Percentiles rank a stretch among this genome's conserved stretches.
Conservation (phyloP, 2,329 filamentous ascomycete species). For the Fusarium kyushuense region DNA sequence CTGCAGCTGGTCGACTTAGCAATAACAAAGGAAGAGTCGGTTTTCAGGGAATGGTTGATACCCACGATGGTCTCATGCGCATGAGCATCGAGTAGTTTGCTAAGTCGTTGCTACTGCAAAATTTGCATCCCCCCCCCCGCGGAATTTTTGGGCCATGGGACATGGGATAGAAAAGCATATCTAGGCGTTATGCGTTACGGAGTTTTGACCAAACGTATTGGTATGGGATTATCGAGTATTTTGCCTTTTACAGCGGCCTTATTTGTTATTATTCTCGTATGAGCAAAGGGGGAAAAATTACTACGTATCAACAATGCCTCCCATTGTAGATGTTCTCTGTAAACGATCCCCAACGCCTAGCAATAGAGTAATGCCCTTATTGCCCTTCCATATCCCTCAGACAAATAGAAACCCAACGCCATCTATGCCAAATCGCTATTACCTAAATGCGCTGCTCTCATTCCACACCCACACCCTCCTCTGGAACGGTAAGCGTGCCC, state of each 20-base stretch:
- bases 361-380: slow-evolving; percentile 20
- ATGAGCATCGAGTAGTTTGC: slow-evolving; percentile 88
- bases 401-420: slow-evolving; percentile 41
- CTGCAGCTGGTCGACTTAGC: slow-evolving; percentile 60
- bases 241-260: slow-evolving; percentile 23
- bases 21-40: slow-evolving; percentile 75
- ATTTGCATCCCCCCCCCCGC: no score
- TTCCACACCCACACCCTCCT: slow-evolving; percentile 61
- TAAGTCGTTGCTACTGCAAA: neutral
- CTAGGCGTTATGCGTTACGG: slow-evolving; percentile 38
- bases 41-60: slow-evolving; percentile 93
- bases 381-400: slow-evolving; percentile 23
- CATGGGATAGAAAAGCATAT: slow-evolving; percentile 31
- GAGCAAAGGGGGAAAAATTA: slow-evolving; percentile 7
- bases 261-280: slow-evolving; percentile 36
- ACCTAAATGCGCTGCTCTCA: slow-evolving; percentile 30
- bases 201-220: slow-evolving; percentile 21
- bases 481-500: slow-evolving; percentile 64
- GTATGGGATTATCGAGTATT: slow-evolving; percentile 22
- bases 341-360: slow-evolving; percentile 42
- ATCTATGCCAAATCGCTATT: slow-evolving; percentile 33
- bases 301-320: slow-evolving; percentile 23
- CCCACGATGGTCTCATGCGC: slow-evolving; percentile 94
- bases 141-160: slow-evolving; percentile 1
- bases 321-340: slow-evolving; percentile 40